A percentile compares a stretch with the other conserved stretches of the same genome.
phyloP scores from a whole-genome alignment of 768 basidiomycete genomes.

The Lactarius vividus region DNA sequence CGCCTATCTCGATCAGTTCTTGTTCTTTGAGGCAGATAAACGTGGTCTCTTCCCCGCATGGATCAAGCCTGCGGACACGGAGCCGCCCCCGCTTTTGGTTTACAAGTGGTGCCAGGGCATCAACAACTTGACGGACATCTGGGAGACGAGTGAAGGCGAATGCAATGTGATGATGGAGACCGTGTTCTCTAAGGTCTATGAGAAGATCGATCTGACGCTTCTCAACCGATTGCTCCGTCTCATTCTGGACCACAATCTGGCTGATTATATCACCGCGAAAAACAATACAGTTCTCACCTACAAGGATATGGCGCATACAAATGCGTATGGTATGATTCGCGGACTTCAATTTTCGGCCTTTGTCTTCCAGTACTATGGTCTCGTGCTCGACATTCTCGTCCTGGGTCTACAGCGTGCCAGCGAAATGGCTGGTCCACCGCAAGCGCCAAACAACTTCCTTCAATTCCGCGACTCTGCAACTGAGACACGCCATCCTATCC shows the following conservation, averaged over 20 bases:
- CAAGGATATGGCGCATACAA: constrained; percentile 98
- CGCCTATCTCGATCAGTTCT: constrained; percentile 97
- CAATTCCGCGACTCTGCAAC: constrained; percentile 95
- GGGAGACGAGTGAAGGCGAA: constrained; percentile 98
- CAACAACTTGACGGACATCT: constrained; percentile 96
- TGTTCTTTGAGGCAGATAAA: constrained; percentile 99
- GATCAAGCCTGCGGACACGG: constrained; percentile 97
- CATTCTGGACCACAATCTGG: constrained; percentile 97
- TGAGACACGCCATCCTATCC: constrained; percentile 96
- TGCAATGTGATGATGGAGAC: constrained; percentile 99
- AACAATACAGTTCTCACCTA: constrained; percentile 95
- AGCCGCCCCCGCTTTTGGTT: constrained; percentile 93
- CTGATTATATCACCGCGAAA: constrained; percentile 98
- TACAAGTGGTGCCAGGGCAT: constrained; percentile 99
- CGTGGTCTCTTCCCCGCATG: constrained; percentile 97
- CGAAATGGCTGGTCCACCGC: constrained; percentile 98
- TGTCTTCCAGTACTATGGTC: constrained; percentile 98
- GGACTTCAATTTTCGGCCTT: constrained; percentile 98
- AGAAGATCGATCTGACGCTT: constrained; percentile 96
- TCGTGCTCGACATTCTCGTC: constrained; percentile 92
- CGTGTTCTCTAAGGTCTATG: constrained; percentile 94
- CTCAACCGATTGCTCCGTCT: constrained; percentile 94
- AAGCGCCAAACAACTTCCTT: constrained; percentile 97
- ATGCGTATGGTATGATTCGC: constrained; percentile 94
- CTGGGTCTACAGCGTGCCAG: constrained; percentile 97